Evolutionary conservation across 2,329 filamentous ascomycete genomes (phyloP).

Genomic region (Sclerotiophoma versabilis): DNA sequence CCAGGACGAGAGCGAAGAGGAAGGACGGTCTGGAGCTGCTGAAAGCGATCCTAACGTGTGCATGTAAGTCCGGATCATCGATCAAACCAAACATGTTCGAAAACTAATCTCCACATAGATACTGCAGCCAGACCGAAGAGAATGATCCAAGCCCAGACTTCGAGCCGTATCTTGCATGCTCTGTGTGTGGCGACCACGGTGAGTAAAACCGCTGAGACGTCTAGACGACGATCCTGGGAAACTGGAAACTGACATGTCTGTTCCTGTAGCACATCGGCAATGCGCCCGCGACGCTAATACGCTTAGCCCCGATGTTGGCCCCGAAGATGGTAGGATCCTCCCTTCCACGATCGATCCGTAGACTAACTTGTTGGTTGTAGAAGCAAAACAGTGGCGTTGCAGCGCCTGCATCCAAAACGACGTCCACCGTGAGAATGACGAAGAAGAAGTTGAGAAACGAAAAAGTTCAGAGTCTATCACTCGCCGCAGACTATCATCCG

Average conservation of each 20-base stretch:
- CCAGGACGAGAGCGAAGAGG: constrained; percentile 61
- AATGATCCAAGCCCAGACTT: constrained; percentile 82
- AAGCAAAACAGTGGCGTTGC: constrained; percentile 68
- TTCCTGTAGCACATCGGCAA: constrained; percentile 80
- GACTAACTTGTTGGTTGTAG: constrained; percentile 47
- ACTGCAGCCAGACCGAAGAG: constrained; percentile 83
- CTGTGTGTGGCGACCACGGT: constrained; percentile 83
- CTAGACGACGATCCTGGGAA: constrained; percentile 47
- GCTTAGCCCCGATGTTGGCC: constrained; percentile 65
- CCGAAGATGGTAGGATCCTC: constrained; percentile 67
- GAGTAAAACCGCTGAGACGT: constrained; percentile 52
- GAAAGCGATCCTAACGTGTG: constrained; percentile 64
- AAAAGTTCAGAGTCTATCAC: constrained; percentile 42
- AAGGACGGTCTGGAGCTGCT: constrained; percentile 64
- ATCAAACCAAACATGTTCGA: constrained; percentile 18
- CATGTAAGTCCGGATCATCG: constrained; percentile 61
- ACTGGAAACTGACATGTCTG: constrained; percentile 56
- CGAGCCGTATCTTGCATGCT: constrained; percentile 79
- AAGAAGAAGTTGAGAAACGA: constrained; percentile 4
- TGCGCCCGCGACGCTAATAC: constrained; percentile 79
- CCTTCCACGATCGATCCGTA: constrained; percentile 12
- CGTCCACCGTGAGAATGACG: constrained; percentile 25
- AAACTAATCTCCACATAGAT: constrained; percentile 59
- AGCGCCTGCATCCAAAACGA: constrained; percentile 62
- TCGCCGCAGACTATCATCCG: constrained; percentile 63